These are phyloP conservation scores for Scheffersomyces stipitis DNA, from an alignment of 805 yeast species.

Conservation along the genomic window DNA sequence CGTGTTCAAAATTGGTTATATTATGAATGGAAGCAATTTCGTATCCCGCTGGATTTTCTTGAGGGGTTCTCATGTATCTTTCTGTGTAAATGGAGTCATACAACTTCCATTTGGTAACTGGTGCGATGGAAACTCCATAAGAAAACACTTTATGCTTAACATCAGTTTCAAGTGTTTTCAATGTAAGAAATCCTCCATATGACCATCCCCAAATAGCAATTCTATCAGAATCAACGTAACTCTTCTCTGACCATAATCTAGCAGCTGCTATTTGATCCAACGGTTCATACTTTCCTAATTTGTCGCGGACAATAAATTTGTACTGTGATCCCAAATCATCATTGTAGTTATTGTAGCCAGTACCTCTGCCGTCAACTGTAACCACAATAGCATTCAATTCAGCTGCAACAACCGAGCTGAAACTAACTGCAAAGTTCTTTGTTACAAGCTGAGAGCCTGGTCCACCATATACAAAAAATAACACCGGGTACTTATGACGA, in stretches of 20 bases:
- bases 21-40: slow-evolving; percentile 42
- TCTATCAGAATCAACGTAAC: slow-evolving; percentile 58
- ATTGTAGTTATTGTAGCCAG: slow-evolving; percentile 75
- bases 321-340: slow-evolving; percentile 49
- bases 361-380: slow-evolving; percentile 96
- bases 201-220: slow-evolving; percentile 89
- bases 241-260: slow-evolving; percentile 57
- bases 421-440: slow-evolving; percentile 57
- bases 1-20: slow-evolving; percentile 44
- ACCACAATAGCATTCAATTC: slow-evolving; percentile 82
- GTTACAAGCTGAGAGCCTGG: slow-evolving; percentile 88
- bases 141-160: slow-evolving; percentile 55
- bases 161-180: slow-evolving; percentile 73
- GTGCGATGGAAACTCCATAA: slow-evolving; percentile 81
- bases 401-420: slow-evolving; percentile 76
- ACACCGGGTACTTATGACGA: slow-evolving; percentile 69
- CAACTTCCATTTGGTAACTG: slow-evolving; percentile 75
- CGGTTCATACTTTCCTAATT: slow-evolving; percentile 79
- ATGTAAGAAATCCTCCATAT: slow-evolving; percentile 76
- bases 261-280: slow-evolving; percentile 88
- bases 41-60: slow-evolving; percentile 50
- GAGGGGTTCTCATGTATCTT: slow-evolving; percentile 65
- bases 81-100: slow-evolving; percentile 82
- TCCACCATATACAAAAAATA: slow-evolving; percentile 92
- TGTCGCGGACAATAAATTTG: slow-evolving; percentile 77